These are phyloP conservation scores for Xylaria cubensis DNA, from an alignment of 495 filamentous ascomycete species.

Conservation along the genomic window DNA sequence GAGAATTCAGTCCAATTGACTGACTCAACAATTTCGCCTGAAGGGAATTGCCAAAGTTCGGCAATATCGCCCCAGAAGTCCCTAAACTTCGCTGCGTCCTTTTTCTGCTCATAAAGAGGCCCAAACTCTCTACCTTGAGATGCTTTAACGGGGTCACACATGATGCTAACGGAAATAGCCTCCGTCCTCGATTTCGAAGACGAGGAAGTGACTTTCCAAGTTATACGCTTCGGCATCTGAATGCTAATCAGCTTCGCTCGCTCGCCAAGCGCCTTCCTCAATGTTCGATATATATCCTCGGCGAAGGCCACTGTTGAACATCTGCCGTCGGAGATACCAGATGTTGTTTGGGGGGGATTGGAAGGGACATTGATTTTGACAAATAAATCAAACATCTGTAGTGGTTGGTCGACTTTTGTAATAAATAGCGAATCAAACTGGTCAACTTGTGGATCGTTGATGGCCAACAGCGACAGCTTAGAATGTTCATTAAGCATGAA, in stretches of 20 bases:
- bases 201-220: constrained; percentile 51
- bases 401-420: constrained; percentile 67
- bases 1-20: constrained; percentile 78
- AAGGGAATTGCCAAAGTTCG: constrained; percentile 76
- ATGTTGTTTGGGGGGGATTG: constrained; percentile 4
- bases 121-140: constrained; percentile 82
- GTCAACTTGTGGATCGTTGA: constrained; percentile 76
- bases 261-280: constrained; percentile 75
- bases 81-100: constrained; percentile 70
- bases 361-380: constrained; percentile 42
- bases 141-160: constrained; percentile 73
- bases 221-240: constrained; percentile 41
- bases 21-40: constrained; percentile 76
- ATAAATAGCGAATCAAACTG: constrained; percentile 87
- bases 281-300: constrained; percentile 63
- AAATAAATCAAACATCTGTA: constrained; percentile 74
- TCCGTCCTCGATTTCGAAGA: constrained; percentile 34
- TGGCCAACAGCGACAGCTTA: constrained; percentile 67
- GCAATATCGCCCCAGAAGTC: constrained; percentile 79
- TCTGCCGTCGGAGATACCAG: constrained; percentile 31
- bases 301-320: constrained; percentile 46
- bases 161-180: constrained; percentile 66
- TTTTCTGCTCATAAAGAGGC: constrained; percentile 79
- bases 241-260: constrained; percentile 72
- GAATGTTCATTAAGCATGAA: constrained; percentile 72